Percentiles rank a stretch among this genome's conserved stretches.
phyloP scores from a whole-genome alignment of 306 rosid species.

The Senna siamea region DNA sequence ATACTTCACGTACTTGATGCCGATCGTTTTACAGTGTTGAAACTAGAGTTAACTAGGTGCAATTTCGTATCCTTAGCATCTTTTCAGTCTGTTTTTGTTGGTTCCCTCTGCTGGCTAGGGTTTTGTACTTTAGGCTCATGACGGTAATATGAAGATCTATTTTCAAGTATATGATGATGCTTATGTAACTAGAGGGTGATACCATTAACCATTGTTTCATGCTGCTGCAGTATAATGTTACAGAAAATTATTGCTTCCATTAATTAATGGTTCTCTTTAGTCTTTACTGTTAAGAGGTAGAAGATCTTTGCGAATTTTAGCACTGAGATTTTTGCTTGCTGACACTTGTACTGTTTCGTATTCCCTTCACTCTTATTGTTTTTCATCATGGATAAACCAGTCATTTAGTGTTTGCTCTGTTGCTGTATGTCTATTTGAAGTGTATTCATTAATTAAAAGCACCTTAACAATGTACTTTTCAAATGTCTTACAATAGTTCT shows the following conservation, averaged over 20 bases:
- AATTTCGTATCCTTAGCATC: too few relatives aligned
- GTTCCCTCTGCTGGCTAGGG: slow-evolving; percentile 18
- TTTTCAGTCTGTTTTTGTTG: not conserved
- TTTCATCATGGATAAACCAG: too few relatives aligned
- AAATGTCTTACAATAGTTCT: not conserved
- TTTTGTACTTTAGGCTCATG: slow-evolving; percentile 26
- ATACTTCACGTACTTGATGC: slow-evolving; percentile 22
- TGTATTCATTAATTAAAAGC: too few relatives aligned
- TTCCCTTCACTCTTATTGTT: not conserved
- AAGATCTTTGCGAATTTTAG: not conserved
- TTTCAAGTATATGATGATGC: too few relatives aligned
- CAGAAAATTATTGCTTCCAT: too few relatives aligned
- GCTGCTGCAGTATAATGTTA: too few relatives aligned
- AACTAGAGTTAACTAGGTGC: not conserved
- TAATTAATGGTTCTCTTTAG: slow-evolving; percentile 1
- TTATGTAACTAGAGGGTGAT: not conserved
- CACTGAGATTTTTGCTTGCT: slow-evolving; percentile 15
- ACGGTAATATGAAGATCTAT: not conserved
- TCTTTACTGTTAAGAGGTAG: not conserved
- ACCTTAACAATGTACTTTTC: too few relatives aligned
- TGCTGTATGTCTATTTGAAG: too few relatives aligned
- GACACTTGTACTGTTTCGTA: not conserved
- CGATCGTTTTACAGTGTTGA: slow-evolving; percentile 15
- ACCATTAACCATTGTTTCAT: not conserved
- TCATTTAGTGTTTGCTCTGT: too few relatives aligned